Evolutionary conservation across 2,329 filamentous ascomycete genomes (phyloP), one percentile per base, ranked within the genome.

Genomic region (Aspergillus quadricinctus): DNA sequence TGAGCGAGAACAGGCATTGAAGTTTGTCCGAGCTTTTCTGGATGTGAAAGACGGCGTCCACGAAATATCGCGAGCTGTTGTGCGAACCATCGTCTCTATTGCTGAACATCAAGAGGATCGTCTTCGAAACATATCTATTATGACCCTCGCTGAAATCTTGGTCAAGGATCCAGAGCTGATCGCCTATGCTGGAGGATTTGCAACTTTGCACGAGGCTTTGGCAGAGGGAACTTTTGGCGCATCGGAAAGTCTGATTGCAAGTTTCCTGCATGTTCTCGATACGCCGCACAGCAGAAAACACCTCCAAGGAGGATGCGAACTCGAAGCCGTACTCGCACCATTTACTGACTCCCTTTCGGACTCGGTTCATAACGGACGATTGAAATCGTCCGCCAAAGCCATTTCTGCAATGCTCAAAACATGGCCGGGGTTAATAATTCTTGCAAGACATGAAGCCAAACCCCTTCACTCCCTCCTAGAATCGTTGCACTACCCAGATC

Each of bases 1-100:
- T 19, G 94, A 99, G 77, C 85, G 95, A 53, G 94, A 99, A 73
- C 94, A 99, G 75, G 94, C 94, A 11, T 79, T 99, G 66, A 99
- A 99, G 72, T 97, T 99, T 71, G 88, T 97, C 27, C 86, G 94
- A 57, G 90, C 92, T 9, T 99, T 99, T 68, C 79, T 99, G 2
- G 94, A 99, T 69, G 91, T 97, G 61, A 97, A 97, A 69, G 90
- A 92, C 60, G 94, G 94, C 10, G 87, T 95, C 8, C 83, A 85
- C 60, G 93, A 99, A 71, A 83, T 99, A 37, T 95, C 94, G 1
- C 84, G 89, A 57, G 88, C 90, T 0, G 86, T 99, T 21, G 89
- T 96, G 7, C 86, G 94, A 54, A 94, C 93, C 6, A 87, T 99
- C 56, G 90, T 94, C 31, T 89, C 94, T 4, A 88, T 97, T 50